phyloP scores from a whole-genome alignment of 768 basidiomycete species.

The Kwoniella europaea region DNA sequence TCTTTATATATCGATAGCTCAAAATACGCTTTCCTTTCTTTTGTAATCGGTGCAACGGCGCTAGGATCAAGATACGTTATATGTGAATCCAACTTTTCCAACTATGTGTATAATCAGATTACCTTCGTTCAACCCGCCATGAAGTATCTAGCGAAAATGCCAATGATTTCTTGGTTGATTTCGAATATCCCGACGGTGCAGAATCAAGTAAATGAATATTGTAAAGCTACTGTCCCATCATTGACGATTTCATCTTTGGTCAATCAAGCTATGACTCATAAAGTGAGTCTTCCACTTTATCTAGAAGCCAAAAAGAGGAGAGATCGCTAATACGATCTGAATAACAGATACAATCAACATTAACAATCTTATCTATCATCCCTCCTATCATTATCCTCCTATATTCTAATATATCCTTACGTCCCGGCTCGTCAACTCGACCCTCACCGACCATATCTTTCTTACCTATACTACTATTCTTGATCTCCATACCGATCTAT shows the following conservation, averaged over 20 bases:
- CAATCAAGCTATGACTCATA: background rate
- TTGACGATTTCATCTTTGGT: background rate
- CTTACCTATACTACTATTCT: slow-evolving; percentile 78
- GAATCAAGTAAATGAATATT: background rate
- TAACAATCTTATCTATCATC: slow-evolving; percentile 3
- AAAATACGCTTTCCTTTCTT: background rate
- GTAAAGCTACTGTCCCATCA: background rate
- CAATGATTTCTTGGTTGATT: background rate
- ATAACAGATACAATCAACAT: background rate
- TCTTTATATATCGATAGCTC: background rate
- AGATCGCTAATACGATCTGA: background rate
- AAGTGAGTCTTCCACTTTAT: background rate
- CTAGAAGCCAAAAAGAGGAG: background rate
- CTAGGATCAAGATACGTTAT: background rate
- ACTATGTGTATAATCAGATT: no score
- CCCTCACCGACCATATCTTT: slow-evolving; percentile 69
- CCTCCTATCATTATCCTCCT: slow-evolving; percentile 17
- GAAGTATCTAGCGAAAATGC: no score
- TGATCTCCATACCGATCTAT: slow-evolving; percentile 88
- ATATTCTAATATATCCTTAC: slow-evolving; percentile 16
- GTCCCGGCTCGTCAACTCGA: slow-evolving; percentile 12
- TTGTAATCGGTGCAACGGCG: background rate
- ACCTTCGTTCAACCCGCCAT: no score
- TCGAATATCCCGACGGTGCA: background rate
- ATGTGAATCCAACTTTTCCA: background rate